phyloP scores from a whole-genome alignment of 2,329 filamentous ascomycete species.

The Fusarium buharicum region DNA sequence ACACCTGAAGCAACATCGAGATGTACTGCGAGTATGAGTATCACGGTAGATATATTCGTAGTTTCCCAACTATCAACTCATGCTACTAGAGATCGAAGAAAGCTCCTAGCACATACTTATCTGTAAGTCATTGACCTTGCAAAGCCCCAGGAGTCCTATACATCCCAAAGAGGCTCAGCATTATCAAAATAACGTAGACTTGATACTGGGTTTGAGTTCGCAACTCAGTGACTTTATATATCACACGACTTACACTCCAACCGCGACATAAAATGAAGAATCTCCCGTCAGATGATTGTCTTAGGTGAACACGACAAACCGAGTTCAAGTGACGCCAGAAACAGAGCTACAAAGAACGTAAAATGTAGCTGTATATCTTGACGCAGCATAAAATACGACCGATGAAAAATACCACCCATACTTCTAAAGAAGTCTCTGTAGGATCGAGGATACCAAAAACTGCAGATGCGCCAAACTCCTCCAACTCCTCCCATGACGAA shows the following conservation, averaged over 20 bases:
- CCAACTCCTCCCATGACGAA: slow-evolving; percentile 35
- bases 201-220: too few species aligned
- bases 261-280: neutral
- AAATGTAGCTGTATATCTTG: slow-evolving; percentile 7
- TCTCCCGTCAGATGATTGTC: neutral
- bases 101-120: too few species aligned
- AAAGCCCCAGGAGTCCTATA: too few species aligned
- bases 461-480: slow-evolving; percentile 36
- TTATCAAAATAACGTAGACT: too few species aligned
- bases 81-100: too few species aligned
- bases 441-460: slow-evolving; percentile 34
- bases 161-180: too few species aligned
- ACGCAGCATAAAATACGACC: neutral
- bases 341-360: neutral
- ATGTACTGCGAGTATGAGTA: too few species aligned
- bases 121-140: too few species aligned
- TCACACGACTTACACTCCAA: neutral
- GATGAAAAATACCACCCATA: neutral
- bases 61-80: too few species aligned
- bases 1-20: too few species aligned
- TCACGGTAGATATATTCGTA: too few species aligned
- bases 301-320: neutral
- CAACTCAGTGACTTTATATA: neutral
- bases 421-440: slow-evolving; percentile 7
- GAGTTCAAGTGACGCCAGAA: neutral